A percentile compares a stretch with the other conserved stretches of the same genome.
These are phyloP conservation scores for Russula emetica DNA, from an alignment of 768 basidiomycete species.

Conservation along the genomic window DNA sequence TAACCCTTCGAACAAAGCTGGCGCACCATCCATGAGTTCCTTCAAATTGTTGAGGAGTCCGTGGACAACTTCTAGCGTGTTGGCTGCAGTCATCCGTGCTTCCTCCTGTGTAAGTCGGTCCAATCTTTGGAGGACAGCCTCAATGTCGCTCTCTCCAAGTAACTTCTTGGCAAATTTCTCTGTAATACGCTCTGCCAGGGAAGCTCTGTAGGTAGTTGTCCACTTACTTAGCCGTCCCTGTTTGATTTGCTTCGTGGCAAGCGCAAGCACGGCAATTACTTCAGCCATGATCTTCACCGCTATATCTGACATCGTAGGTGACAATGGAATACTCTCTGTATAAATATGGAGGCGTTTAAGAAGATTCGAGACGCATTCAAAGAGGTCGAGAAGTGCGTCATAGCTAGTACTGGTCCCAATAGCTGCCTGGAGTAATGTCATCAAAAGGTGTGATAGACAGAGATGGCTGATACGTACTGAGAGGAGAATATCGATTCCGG, in stretches of 20 bases:
- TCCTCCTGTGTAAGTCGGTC: neutral
- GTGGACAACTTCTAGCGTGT: neutral
- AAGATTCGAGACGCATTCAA: too few relatives aligned
- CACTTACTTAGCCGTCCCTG: neutral
- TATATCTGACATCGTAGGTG: neutral
- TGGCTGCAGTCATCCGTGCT: neutral
- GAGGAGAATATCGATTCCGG: too few relatives aligned
- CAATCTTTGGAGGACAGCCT: neutral
- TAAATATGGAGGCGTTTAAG: too few relatives aligned
- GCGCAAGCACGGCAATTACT: neutral
- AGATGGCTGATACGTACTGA: too few relatives aligned
- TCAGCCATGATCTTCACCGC: neutral
- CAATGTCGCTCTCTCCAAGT: neutral
- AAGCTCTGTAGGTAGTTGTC: neutral
- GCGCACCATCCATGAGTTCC: neutral
- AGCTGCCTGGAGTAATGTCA: too few relatives aligned
- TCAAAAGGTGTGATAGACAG: too few relatives aligned
- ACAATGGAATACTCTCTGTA: too few relatives aligned
- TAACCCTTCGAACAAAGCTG: neutral
- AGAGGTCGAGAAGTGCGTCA: too few relatives aligned
- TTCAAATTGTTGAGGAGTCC: neutral
- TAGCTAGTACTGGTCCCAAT: too few relatives aligned
- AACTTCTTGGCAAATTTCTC: constrained; percentile 1
- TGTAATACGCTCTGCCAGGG: neutral
- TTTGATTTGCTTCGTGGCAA: neutral